These are phyloP conservation scores for Trifolium subterraneum DNA, from an alignment of 306 rosid species.

Conservation along the genomic window DNA sequence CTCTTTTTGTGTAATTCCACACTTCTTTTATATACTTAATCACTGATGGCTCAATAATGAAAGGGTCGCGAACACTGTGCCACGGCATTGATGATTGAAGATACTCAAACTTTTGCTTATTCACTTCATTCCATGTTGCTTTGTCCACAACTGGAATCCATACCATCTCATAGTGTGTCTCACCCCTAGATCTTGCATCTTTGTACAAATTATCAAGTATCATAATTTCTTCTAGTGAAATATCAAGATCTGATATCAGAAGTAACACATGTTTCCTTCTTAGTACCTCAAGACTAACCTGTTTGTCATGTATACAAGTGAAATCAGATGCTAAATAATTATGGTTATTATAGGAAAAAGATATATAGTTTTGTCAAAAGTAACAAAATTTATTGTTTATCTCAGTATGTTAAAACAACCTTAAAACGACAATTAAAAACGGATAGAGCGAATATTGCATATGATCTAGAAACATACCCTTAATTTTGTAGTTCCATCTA, in stretches of 20 bases:
- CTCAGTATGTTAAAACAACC: too few relatives aligned
- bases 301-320: conserved; percentile 35
- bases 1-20: conserved; percentile 71
- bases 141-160: conserved; percentile 77
- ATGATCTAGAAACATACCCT: conserved; percentile 48
- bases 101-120: conserved; percentile 50
- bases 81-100: conserved; percentile 69
- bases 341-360: too few relatives aligned
- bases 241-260: conserved; percentile 75
- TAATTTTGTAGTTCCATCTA: conserved; percentile 48
- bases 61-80: conserved; percentile 66
- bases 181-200: conserved; percentile 47
- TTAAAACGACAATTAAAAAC: too few relatives aligned
- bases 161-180: conserved; percentile 65
- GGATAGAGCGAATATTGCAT: too few relatives aligned
- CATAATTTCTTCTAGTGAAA: conserved; percentile 67
- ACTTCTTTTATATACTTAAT: conserved; percentile 68
- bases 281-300: conserved; percentile 65
- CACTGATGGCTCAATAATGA: conserved; percentile 61
- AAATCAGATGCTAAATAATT: too few relatives aligned
- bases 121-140: conserved; percentile 45
- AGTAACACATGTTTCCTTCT: conserved; percentile 83
- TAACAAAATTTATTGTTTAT: too few relatives aligned
- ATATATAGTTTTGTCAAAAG: too few relatives aligned
- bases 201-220: conserved; percentile 57